Evolutionary conservation across 2,329 filamentous ascomycete genomes (phyloP), one percentile per base, ranked within the genome.

Genomic region (Penicillium frequentans): DNA sequence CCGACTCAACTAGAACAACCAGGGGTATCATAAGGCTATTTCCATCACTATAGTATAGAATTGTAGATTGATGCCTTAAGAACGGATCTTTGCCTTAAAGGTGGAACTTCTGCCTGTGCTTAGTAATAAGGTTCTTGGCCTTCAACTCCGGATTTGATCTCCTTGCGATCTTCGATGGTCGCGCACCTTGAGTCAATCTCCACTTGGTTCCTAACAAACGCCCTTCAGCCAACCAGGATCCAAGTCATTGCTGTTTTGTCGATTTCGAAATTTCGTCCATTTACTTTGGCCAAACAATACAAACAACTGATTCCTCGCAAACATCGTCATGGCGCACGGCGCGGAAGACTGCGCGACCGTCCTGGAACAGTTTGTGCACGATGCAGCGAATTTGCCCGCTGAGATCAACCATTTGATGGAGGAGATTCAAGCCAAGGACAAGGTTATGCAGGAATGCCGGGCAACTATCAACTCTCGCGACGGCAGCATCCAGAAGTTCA

Each of bases 371-470:
- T 88, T 87, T 65, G 81, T 86, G 24, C 85, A 88, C 66, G 85
- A 88, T 79, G 84, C 75, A 45, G 78, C 79, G 21, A 88, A 88
- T 60, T 73, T 87, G 16, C 85, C 86, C 0, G 84, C 84, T 2
- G 86, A 88, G 67, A 84, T 88, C 48, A 83, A 81, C 10, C 86
- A 88, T 74, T 74, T 88, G 55, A 84, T 87, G 70, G 86, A 88
- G 65, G 86, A 88, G 65, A 86, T 88, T 44, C 81, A 86, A 64
- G 85, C 85, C 58, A 88, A 88, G 67, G 85, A 88, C 63, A 79
- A 81, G 55, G 78, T 81, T 49, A 84, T 88, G 53, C 79, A 83
- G 61, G 83, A 86, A 55, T 82, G 81, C 64, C 78, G 80, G 45
- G 73, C 78, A n/a, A 76, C 78, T 14, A 86, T 88, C 67, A 79